Conservation (phyloP, 163 green algal species). For the Prototheca stagnorum region DNA sequence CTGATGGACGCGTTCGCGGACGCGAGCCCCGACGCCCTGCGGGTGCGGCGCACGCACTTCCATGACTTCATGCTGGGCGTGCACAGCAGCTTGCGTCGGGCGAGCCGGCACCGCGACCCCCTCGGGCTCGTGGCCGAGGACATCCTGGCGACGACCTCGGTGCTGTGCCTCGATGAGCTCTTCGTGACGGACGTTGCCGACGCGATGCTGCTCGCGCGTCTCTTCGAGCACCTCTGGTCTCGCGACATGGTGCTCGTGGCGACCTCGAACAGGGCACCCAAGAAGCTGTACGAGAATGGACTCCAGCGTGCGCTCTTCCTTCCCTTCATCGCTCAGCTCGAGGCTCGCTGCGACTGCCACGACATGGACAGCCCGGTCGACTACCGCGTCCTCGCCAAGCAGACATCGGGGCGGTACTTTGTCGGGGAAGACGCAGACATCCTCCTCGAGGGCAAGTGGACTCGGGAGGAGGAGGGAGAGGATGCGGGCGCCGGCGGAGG, state of each 20-base stretch:
- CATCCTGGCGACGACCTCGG: constrained; percentile 15
- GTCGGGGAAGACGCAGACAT: too few relatives aligned
- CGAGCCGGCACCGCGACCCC: constrained; percentile 7
- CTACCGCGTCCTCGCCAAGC: constrained; percentile 65
- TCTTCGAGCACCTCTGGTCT: constrained; percentile 74
- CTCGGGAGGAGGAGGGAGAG: too few relatives aligned
- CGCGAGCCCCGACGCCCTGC: not conserved
- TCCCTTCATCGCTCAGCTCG: constrained; percentile 80
- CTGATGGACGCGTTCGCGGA: constrained; percentile 68
- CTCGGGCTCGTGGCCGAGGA: constrained; percentile 24
- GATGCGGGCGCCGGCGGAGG: not conserved
- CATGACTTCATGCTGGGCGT: constrained; percentile 98
- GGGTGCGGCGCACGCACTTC: constrained; percentile 79
- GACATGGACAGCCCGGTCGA: constrained; percentile 72
- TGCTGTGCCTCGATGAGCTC: constrained; percentile 94
- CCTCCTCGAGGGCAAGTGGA: not conserved
- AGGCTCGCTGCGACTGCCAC: constrained; percentile 59
- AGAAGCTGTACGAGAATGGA: constrained; percentile 83
- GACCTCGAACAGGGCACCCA: constrained; percentile 78
- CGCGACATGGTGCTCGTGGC: constrained; percentile 68
- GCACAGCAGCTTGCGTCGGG: constrained; percentile 48
- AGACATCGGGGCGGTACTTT: constrained; percentile 56
- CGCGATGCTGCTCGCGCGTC: constrained; percentile 78
- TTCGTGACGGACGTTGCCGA: constrained; percentile 97
- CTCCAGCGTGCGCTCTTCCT: constrained; percentile 91